Percentiles rank a stretch among this genome's conserved stretches.
Evolutionary conservation across 164 flowering plant genomes (phyloP).

Genomic region (Annona cherimola): DNA sequence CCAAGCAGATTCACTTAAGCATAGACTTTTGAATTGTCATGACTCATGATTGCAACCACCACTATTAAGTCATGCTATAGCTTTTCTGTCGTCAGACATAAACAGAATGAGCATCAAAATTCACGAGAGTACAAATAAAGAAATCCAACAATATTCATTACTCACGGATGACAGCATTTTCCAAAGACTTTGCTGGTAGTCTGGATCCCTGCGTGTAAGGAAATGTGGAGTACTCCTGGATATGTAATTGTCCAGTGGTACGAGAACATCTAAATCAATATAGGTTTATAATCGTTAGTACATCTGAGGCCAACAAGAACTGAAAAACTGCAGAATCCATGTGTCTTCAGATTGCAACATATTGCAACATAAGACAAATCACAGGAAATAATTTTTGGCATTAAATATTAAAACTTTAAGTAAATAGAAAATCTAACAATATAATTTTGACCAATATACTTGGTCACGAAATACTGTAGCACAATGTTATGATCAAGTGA

Average conservation of each 20-base stretch:
- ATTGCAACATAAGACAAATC: not conserved
- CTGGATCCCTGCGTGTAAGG: conserved; percentile 82
- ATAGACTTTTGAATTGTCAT: too few species aligned
- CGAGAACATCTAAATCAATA: conserved; percentile 69
- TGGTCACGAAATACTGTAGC: not conserved
- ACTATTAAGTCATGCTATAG: not conserved
- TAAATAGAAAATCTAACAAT: not conserved
- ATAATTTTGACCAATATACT: not conserved
- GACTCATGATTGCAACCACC: too few species aligned
- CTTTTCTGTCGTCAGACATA: not conserved
- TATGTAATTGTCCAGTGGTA: conserved; percentile 92
- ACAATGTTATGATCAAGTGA: not conserved
- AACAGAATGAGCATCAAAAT: not conserved
- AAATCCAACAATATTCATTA: not conserved
- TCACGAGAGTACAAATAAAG: not conserved
- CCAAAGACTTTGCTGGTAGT: conserved; percentile 98
- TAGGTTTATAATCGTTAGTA: not conserved
- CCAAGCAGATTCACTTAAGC: not conserved
- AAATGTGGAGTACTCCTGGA: conserved; percentile 89
- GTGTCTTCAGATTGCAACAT: not conserved
- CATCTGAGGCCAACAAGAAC: too few species aligned
- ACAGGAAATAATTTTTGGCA: not conserved
- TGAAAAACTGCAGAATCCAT: not conserved
- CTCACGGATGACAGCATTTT: conserved; percentile 79
- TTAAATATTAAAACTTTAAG: too few species aligned